Evolutionary conservation across 345 rosid genomes (phyloP), one percentile per base, ranked within the genome.

Genomic region (Acer saccharum): DNA sequence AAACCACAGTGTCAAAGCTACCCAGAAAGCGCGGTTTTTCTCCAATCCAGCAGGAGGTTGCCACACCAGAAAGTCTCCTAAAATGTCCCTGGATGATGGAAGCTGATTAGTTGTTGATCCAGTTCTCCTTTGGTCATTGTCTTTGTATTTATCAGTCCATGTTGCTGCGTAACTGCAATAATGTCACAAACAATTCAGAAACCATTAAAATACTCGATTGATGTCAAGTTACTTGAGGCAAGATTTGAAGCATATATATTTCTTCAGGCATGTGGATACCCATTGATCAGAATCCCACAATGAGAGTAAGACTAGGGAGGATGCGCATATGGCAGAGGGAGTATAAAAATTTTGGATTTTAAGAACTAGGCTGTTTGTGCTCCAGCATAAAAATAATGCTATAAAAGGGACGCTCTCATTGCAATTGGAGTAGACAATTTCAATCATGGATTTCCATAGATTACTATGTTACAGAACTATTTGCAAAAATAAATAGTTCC

Each of bases 131-230:
- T 83, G 77, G 63, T 89, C 88, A 83, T 72, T 82, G 81, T 92
- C 92, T 79, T 91, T 89, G 74, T 91, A 71, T 64, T 93, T 95
- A 72, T 90, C 98, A 21, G 81, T 89, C 99, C 99, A 95, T 79
- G 96, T 85, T 78, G 74, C 89, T 39, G 97, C 99, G 83, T 96
- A 96, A 86, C 98, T 94, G 86, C 85, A 84, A 62, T 5, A 76
- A 39, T 10, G 39, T 3, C 71, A 61, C 18, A 32, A 17, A 58
- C 12, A 55, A 21, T 5, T 72, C 20, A 3, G 2, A 65, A 66
- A 32, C 32, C 50, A 20, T 66, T 55, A 16, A 18, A n/a, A 70
- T 71, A 21, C 64, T 50, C 50, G 48, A 18, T 66, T 21, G 3
- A 75, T 23, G 66, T 39, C 18, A 66, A 35, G 71, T 54, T 18